Evolutionary conservation across 805 yeast species (phyloP).

Genomic region (Candida gorgasii): DNA sequence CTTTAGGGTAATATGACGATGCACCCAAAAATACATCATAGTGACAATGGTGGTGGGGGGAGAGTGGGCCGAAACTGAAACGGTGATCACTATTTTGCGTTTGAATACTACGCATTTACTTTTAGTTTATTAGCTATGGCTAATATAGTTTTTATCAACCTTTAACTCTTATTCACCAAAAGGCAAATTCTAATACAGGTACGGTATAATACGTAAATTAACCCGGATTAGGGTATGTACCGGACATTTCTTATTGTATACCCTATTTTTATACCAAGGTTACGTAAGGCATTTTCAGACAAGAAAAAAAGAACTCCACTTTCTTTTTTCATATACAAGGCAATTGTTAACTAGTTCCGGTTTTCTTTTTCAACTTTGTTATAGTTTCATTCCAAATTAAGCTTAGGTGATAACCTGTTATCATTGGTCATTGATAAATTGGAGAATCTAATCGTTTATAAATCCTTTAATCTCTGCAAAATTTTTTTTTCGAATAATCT

Average conservation of each 20-base stretch:
- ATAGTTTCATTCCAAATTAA: neutral
- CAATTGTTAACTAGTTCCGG: neutral
- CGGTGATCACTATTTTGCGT: too few relatives aligned
- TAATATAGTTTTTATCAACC: too few relatives aligned
- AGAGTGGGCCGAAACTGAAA: too few relatives aligned
- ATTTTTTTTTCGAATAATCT: neutral
- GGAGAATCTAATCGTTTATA: neutral
- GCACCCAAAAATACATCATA: too few relatives aligned
- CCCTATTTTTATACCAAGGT: neutral
- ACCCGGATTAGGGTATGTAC: neutral
- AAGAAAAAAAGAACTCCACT: neutral
- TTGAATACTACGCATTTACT: too few relatives aligned
- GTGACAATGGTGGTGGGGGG: too few relatives aligned
- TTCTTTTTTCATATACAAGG: neutral
- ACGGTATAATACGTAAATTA: neutral
- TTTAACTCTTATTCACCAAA: too few relatives aligned
- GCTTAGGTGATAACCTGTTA: neutral
- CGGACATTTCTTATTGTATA: neutral
- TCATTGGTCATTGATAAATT: conserved; percentile 1
- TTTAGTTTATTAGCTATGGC: too few relatives aligned
- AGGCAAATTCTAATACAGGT: too few relatives aligned
- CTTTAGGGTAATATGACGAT: too few relatives aligned
- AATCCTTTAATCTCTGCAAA: neutral
- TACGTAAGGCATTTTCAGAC: neutral
- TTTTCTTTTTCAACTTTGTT: neutral